phyloP scores from a whole-genome alignment of 1,284 basidiomycete genomes.

The Blastosporella zonata region DNA sequence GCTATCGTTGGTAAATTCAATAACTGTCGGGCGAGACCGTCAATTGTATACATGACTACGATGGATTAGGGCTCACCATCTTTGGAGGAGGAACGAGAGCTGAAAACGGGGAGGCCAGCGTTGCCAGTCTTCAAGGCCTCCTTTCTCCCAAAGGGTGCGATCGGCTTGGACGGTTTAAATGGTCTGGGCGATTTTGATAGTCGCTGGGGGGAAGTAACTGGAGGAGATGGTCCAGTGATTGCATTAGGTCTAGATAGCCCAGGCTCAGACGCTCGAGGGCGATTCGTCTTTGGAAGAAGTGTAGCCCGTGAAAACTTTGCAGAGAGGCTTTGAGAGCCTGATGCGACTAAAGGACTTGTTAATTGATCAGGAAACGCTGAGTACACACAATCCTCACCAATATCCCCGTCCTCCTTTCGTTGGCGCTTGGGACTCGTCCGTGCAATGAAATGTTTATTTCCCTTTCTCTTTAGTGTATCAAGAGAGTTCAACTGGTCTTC shows the following conservation, averaged over 20 bases:
- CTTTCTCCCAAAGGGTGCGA: too few species aligned
- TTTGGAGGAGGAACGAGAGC: conserved; percentile 2
- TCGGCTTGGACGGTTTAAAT: not conserved
- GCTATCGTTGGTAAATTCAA: conserved; percentile 5
- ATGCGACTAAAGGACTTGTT: not conserved
- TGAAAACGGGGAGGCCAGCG: not conserved
- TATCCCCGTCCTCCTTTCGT: not conserved
- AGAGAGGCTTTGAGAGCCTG: not conserved
- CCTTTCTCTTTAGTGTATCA: conserved; percentile 10
- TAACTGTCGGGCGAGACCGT: not conserved
- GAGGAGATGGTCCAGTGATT: not conserved
- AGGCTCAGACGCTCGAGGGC: not conserved
- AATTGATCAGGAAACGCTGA: not conserved
- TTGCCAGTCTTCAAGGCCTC: not conserved
- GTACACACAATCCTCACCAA: not conserved
- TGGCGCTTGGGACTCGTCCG: conserved; percentile 11
- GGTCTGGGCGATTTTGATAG: not conserved
- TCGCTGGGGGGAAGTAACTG: not conserved
- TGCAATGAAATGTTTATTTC: not conserved
- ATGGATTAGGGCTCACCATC: not conserved
- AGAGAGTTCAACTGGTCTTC: conserved; percentile 3
- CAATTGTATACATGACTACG: not conserved
- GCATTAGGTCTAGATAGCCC: not conserved
- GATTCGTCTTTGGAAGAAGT: not conserved
- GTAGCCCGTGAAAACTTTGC: not conserved